Evolutionary conservation across 169 alveolate genomes (phyloP).

Genomic region (Babesia gibsoni): DNA sequence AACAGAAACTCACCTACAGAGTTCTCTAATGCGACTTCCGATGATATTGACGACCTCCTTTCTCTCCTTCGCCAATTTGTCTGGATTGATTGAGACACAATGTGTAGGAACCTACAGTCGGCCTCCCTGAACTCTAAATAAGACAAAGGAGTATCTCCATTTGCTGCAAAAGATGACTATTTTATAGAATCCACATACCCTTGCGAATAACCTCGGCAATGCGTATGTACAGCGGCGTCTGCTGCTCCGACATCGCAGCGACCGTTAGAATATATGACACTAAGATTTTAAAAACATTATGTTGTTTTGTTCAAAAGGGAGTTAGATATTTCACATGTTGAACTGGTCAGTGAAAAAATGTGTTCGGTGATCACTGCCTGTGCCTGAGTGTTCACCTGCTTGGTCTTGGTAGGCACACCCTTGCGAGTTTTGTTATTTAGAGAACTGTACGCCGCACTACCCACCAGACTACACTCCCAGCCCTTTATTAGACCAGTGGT

Average conservation of each 20-base stretch:
- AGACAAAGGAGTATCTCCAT: constrained; percentile 49
- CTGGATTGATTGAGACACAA: constrained; percentile 2
- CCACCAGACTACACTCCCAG: constrained; percentile 55
- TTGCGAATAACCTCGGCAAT: constrained; percentile 24
- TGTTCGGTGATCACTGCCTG: constrained; percentile 53
- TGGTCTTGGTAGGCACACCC: constrained; percentile 37
- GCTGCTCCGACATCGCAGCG: constrained; percentile 16
- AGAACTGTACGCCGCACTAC: constrained; percentile 13
- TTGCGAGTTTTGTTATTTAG: constrained; percentile 37
- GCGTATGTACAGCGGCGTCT: constrained; percentile 22
- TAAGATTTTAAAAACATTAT: background rate
- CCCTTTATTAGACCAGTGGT: constrained; percentile 63
- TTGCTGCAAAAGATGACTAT: constrained; percentile 2
- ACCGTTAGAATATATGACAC: background rate
- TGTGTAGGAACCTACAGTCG: constrained; percentile 34
- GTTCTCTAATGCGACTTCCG: constrained; percentile 42
- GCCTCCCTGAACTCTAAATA: constrained; percentile 64
- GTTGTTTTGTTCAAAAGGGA: constrained; percentile 14
- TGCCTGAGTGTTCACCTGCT: constrained; percentile 28
- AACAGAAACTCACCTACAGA: constrained; percentile 46
- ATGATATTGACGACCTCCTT: constrained; percentile 33
- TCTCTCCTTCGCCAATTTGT: constrained; percentile 59
- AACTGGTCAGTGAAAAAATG: constrained; percentile 63
- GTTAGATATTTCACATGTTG: constrained; percentile 54
- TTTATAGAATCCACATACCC: background rate